These are phyloP conservation scores for Neostapfia colusana DNA, from an alignment of 176 grass and related monocot species.

Conservation along the genomic window DNA sequence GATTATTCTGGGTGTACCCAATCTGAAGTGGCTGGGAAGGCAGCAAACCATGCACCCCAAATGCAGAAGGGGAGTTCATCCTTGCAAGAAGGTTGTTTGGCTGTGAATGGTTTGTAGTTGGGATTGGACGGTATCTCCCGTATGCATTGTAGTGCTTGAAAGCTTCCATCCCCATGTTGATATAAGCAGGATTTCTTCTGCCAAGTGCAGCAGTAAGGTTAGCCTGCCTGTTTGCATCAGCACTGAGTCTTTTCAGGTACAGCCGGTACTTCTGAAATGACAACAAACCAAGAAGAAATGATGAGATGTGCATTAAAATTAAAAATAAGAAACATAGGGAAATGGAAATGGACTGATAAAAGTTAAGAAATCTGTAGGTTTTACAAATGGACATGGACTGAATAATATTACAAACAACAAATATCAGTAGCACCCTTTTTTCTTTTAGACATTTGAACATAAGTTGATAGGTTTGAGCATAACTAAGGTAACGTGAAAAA, in stretches of 20 bases:
- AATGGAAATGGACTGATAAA: not conserved
- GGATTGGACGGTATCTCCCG: slow-evolving; percentile 58
- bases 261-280: slow-evolving; percentile 82
- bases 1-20: slow-evolving; percentile 41
- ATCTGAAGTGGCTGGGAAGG: slow-evolving; percentile 49
- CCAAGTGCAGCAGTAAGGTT: slow-evolving; percentile 59
- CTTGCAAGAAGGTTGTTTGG: slow-evolving; percentile 48
- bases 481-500: not conserved
- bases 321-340: not conserved
- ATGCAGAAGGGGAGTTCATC: slow-evolving; percentile 59
- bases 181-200: slow-evolving; percentile 52
- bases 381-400: not conserved
- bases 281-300: slow-evolving; percentile 8
- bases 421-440: not conserved
- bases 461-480: not conserved
- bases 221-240: slow-evolving; percentile 55
- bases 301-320: slow-evolving; percentile 32
- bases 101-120: slow-evolving; percentile 40
- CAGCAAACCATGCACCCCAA: slow-evolving; percentile 59
- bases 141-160: slow-evolving; percentile 65
- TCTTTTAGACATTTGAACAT: not conserved
- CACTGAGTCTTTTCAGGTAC: slow-evolving; percentile 83
- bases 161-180: slow-evolving; percentile 60
- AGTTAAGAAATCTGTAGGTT: slow-evolving; percentile 5
- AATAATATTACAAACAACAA: not conserved